A percentile compares a stretch with the other conserved stretches of the same genome.
Conservation (phyloP, 1,284 basidiomycete species). For the Leccinum huronense region DNA sequence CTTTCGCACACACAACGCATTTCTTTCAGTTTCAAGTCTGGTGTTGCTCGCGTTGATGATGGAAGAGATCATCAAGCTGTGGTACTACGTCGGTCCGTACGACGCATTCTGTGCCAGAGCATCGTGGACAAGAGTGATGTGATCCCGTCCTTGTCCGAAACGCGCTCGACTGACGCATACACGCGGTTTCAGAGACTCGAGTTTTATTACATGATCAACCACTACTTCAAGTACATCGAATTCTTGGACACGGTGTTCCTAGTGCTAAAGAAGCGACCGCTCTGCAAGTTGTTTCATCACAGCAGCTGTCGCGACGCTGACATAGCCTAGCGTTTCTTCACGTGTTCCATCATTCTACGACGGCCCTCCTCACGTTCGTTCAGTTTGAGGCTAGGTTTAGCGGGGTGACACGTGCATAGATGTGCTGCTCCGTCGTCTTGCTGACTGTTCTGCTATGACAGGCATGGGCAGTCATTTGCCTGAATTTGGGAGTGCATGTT, state of each 20-base stretch:
- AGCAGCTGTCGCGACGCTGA: neutral
- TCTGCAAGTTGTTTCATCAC: slow-evolving; percentile 55
- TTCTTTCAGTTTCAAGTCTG: slow-evolving; percentile 81
- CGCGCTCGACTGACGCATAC: slow-evolving; percentile 11
- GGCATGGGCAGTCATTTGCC: slow-evolving; percentile 92
- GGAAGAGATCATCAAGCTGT: slow-evolving; percentile 81
- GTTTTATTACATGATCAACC: slow-evolving; percentile 97
- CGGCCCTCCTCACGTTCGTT: slow-evolving; percentile 89
- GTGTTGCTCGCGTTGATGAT: slow-evolving; percentile 80
- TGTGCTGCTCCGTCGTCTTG: slow-evolving; percentile 8
- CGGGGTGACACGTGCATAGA: slow-evolving; percentile 52
- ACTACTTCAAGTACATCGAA: slow-evolving; percentile 94
- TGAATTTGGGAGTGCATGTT: slow-evolving; percentile 94
- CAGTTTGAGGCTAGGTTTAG: slow-evolving; percentile 89
- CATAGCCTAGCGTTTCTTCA: slow-evolving; percentile 80
- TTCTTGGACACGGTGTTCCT: slow-evolving; percentile 94
- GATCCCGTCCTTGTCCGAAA: slow-evolving; percentile 15
- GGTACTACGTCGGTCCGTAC: slow-evolving; percentile 69
- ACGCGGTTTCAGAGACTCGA: slow-evolving; percentile 62
- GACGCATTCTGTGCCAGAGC: slow-evolving; percentile 73
- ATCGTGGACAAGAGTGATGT: slow-evolving; percentile 80
- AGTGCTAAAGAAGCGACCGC: slow-evolving; percentile 94
- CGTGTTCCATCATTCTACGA: slow-evolving; percentile 97
- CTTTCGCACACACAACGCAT: slow-evolving; percentile 90
- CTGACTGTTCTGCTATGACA: slow-evolving; percentile 35